A percentile compares a stretch with the other conserved stretches of the same genome.
phyloP scores from a whole-genome alignment of 2,329 filamentous ascomycete species.

The Phyllosticta paracitricarpa region DNA sequence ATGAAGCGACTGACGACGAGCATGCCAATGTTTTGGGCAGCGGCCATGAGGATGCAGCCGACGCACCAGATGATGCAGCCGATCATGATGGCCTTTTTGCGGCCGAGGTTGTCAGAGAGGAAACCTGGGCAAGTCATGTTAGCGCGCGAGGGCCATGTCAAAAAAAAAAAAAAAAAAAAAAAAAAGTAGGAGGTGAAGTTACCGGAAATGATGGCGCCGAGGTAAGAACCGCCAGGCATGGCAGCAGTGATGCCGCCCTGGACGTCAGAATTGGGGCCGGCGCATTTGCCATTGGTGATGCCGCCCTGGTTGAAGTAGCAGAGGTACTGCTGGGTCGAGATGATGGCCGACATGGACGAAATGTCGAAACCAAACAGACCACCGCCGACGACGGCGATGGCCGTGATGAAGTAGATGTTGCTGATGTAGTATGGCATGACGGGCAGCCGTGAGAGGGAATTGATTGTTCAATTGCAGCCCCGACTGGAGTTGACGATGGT shows the following conservation, averaged over 20 bases:
- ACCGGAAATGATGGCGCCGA: conserved; percentile 49
- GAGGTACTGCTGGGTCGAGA: conserved; percentile 59
- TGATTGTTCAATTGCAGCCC: background rate
- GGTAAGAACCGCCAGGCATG: conserved; percentile 62
- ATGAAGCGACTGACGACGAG: conserved; percentile 59
- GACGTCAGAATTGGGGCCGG: conserved; percentile 42
- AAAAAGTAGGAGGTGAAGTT: background rate
- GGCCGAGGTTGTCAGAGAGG: conserved; percentile 48
- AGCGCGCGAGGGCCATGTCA: background rate
- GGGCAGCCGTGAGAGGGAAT: background rate
- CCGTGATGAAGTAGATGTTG: conserved; percentile 49
- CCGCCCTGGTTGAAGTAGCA: conserved; percentile 57
- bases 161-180: too few relatives aligned
- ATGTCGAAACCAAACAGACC: conserved; percentile 45
- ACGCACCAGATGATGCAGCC: conserved; percentile 45
- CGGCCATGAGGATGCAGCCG: conserved; percentile 53
- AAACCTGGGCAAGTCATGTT: conserved; percentile 18
- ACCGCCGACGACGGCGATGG: conserved; percentile 50
- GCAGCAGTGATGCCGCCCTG: conserved; percentile 62
- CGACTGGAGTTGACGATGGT: background rate
- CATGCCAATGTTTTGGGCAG: conserved; percentile 58
- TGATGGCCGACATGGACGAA: conserved; percentile 26
- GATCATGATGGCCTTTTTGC: conserved; percentile 44
- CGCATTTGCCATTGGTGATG: conserved; percentile 33
- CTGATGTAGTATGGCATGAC: conserved; percentile 28